Evolutionary conservation across 2,329 filamentous ascomycete genomes (phyloP), one percentile per base, ranked within the genome.

Genomic region (Sphaceloma murrayae): DNA sequence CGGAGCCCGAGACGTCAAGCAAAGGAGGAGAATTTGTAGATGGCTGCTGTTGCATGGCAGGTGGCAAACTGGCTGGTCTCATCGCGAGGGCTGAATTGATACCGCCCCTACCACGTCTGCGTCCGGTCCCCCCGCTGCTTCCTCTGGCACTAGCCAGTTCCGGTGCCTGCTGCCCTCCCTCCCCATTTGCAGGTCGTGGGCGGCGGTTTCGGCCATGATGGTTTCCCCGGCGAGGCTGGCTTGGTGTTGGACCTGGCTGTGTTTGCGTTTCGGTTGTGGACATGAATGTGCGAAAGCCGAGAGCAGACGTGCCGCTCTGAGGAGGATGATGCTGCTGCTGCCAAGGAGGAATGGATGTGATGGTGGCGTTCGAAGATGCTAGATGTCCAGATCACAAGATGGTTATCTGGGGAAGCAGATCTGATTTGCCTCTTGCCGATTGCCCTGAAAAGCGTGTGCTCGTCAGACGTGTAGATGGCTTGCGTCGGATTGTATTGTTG

Each of bases 281-380:
- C 42, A 45, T 45, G 17, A 22, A 45, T 26, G 16, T 5, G 8
- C 13, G 31, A 24, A 13, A 16, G 18, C 5, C 4, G 11, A 18
- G 42, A 45, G 42, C 42, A 45, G 42, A 32, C 13, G 22, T 17
- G 18, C 42, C 36, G 42, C 42, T 45, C 42, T 11, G 10, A 17
- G 21, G 3, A n/a, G n/a, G n/a, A n/a, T n/a, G n/a, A n/a, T n/a
- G n/a, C 7, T 29, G 42, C n/a, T 45, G 42, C 31, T 45, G 21
- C 31, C 29, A 21, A 3, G 9, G 16, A 21, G 29, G 32, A 34
- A 36, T 17, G 31, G 36, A 8, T 13, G n/a, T 44, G 18, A 9
- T 16, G 17, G n/a, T 26, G 34, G 19, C 31, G 31, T 34, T 34
- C 10, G 31, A 16, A 18, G 11, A 22, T 5, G 18, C 21, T 21